Base-by-base conservation (phyloP, 2,329 filamentous ascomycete genomes). In the Hypoxylon sp. region DNA sequence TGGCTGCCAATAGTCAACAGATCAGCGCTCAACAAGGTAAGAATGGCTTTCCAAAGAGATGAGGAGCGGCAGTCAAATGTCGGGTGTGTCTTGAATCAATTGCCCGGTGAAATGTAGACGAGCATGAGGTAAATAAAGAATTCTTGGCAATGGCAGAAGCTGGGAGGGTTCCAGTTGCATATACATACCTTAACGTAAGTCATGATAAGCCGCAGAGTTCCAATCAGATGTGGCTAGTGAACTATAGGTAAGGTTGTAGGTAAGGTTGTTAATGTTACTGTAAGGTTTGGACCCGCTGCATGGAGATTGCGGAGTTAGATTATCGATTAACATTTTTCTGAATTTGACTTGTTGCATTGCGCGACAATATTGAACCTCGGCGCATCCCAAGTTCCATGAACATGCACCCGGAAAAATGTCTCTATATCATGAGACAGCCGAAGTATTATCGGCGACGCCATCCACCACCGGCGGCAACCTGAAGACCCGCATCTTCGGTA, bases 351-450 rank as follows among this genome's bases (percentile, higher is more conserved):
- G n/a, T 3, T 21, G 37, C 16, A 19, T 21, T 41, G 16, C 37
- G 37, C 37, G 16, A 41, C 37, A 19, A n/a, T n/a, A n/a, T n/a
- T n/a, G n/a, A n/a, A 21, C 37, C 4, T 41, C 16, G n/a, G 16
- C 16, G 52, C 59, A 63, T 59, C 56, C 51, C n/a, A n/a, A n/a
- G 23, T 39, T 46, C 54, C n/a, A n/a, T n/a, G 60, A 70, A 52
- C 41, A 71, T 65, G 69, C 58, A 21, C 52, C 30, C 56, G 27
- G 47, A 19, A 67, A 50, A 58, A 98, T 98, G 95, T 97, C 94
- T 50, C 90, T 99, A 61, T 99, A 99, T 78, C 91, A 97, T 77
- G 96, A 98, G 82, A 91, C 94, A 5, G 93, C 91, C 3, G 85
- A 89, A 12, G 83, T 97, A 34, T 81, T 99, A 60, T 85, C 86